These are phyloP conservation scores for Sclerotiophoma versabilis DNA, from an alignment of 2,329 filamentous ascomycete genomes.

Conservation along the genomic window DNA sequence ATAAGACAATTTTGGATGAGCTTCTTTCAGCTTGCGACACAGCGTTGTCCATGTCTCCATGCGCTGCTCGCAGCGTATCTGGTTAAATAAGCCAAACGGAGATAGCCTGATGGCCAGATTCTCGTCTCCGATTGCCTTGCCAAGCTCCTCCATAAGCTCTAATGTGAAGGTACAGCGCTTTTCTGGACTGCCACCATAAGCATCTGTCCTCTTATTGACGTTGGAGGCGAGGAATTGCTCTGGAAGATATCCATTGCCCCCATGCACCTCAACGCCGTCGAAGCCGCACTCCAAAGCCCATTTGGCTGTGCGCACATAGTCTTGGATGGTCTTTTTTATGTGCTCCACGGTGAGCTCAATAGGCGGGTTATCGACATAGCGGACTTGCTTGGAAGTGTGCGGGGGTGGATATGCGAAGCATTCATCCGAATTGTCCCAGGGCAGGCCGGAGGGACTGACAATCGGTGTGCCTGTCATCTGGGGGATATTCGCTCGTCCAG, in stretches of 20 bases:
- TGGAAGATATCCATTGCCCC: conserved; percentile 58
- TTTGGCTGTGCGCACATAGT: conserved; percentile 55
- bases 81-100: conserved; percentile 59
- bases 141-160: conserved; percentile 54
- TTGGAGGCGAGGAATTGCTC: conserved; percentile 60
- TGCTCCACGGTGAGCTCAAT: conserved; percentile 54
- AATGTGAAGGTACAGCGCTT: conserved; percentile 63
- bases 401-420: conserved; percentile 44
- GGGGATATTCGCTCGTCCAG: conserved; percentile 54
- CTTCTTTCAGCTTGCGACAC: conserved; percentile 57
- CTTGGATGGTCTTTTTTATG: conserved; percentile 52
- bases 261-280: conserved; percentile 61
- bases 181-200: conserved; percentile 58
- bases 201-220: conserved; percentile 58
- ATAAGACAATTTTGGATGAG: conserved; percentile 57
- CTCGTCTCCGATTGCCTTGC: conserved; percentile 34
- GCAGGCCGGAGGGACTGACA: conserved; percentile 52
- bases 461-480: conserved; percentile 49
- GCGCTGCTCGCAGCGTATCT: conserved; percentile 58
- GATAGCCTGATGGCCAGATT: conserved; percentile 38
- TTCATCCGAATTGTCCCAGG: conserved; percentile 55
- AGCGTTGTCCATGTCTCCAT: conserved; percentile 62
- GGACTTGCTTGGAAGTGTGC: conserved; percentile 36
- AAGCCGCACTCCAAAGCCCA: conserved; percentile 65
- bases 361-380: conserved; percentile 38